These are phyloP conservation scores for Pseudogymnoascus sp. DNA, from an alignment of 2,329 filamentous ascomycete genomes.

Conservation along the genomic window DNA sequence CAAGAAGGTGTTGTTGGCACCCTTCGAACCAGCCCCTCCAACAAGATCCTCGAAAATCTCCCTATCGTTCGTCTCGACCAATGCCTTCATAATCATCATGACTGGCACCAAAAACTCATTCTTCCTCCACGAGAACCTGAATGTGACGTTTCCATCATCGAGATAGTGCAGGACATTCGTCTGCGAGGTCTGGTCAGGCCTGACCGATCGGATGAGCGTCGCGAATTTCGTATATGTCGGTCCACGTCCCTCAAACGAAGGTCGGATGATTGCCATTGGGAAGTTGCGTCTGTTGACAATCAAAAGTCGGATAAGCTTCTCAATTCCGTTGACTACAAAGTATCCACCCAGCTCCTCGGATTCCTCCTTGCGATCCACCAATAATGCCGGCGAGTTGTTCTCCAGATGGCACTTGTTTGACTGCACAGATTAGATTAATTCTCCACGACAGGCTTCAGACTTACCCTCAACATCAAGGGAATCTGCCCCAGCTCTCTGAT, in stretches of 20 bases:
- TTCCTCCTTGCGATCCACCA: constrained; percentile 86
- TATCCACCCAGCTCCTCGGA: constrained; percentile 94
- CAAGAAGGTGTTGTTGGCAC: constrained; percentile 80
- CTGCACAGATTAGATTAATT: constrained; percentile 35
- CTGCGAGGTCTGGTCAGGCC: constrained; percentile 96
- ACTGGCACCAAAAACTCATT: constrained; percentile 93
- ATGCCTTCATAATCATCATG: constrained; percentile 92
- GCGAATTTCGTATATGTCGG: constrained; percentile 80
- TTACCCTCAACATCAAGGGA: constrained; percentile 85
- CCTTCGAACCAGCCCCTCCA: constrained; percentile 66
- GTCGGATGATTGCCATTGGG: constrained; percentile 86
- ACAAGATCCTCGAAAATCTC: constrained; percentile 95
- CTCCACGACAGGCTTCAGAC: constrained; percentile 13
- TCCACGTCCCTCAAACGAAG: constrained; percentile 82
- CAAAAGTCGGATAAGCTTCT: constrained; percentile 90
- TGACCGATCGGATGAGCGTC: constrained; percentile 83
- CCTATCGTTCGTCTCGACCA: constrained; percentile 91
- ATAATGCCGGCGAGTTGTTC: constrained; percentile 68
- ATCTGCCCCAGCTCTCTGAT: constrained; percentile 79
- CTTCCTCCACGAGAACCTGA: constrained; percentile 96
- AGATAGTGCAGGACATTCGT: constrained; percentile 96
- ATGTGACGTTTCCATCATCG: constrained; percentile 89
- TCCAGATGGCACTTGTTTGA: constrained; percentile 88
- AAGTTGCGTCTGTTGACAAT: constrained; percentile 88
- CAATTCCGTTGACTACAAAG: constrained; percentile 95